Conservation (phyloP, 2,329 filamentous ascomycete species). For the Trichoderma pleuroti region DNA sequence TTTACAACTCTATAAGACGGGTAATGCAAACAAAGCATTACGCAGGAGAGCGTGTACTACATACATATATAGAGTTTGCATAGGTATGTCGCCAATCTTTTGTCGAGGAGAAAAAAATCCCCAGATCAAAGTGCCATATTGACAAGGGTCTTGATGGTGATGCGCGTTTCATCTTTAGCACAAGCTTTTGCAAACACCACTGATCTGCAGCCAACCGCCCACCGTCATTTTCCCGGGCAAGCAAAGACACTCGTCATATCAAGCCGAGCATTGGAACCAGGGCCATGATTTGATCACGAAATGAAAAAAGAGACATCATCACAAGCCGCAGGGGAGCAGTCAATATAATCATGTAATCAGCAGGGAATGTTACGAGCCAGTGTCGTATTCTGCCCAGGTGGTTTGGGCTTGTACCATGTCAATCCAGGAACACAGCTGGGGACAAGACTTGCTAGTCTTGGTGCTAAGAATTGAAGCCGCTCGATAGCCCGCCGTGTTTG, state of each 20-base stretch:
- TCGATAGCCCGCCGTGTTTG: not conserved
- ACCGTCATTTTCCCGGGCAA: not conserved
- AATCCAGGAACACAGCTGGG: not conserved
- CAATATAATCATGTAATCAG: not conserved
- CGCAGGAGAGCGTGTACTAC: not conserved
- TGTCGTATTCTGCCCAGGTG: not conserved
- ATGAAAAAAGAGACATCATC: not conserved
- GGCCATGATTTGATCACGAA: not conserved
- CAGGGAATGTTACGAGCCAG: not conserved
- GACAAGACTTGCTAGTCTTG: not conserved
- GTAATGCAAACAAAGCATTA: not conserved
- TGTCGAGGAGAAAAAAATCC: not conserved
- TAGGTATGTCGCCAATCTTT: not conserved
- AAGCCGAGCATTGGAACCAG: not conserved
- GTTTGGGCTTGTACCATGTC: not conserved
- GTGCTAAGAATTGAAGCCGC: not conserved
- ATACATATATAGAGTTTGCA: not conserved
- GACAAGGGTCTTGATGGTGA: not conserved
- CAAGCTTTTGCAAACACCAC: not conserved
- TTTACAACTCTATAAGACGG: not conserved
- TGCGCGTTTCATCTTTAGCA: not conserved
- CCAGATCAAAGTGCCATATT: not conserved
- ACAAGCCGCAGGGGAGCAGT: not conserved
- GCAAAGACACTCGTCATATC: not conserved
- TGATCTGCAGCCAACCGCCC: conserved; percentile 5